Percentiles rank a stretch among this genome's conserved stretches.
These are phyloP conservation scores for Phlebiopsis gigantea DNA, from an alignment of 768 basidiomycete genomes.

Conservation along the genomic window DNA sequence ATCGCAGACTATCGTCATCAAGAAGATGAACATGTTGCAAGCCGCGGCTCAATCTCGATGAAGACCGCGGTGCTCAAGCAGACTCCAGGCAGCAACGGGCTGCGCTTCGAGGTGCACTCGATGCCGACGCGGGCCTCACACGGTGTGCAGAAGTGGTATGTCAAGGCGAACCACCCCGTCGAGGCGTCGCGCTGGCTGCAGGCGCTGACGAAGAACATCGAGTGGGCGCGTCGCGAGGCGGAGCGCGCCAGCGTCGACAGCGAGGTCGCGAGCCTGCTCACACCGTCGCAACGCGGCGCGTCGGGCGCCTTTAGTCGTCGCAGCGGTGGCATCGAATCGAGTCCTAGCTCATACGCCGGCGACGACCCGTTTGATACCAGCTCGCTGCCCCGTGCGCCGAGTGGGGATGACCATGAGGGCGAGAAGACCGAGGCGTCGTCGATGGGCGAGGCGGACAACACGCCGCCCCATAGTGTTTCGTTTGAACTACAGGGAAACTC, in stretches of 20 bases:
- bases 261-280: slow-evolving; percentile 29
- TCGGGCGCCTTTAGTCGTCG: slow-evolving; percentile 4
- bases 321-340: slow-evolving; percentile 13
- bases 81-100: slow-evolving; percentile 46
- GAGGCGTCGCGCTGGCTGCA: slow-evolving; percentile 88
- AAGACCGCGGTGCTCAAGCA: slow-evolving; percentile 64
- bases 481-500: slow-evolving; percentile 71
- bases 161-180: slow-evolving; percentile 82
- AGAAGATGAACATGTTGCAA: slow-evolving; percentile 83
- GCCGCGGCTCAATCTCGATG: slow-evolving; percentile 86
- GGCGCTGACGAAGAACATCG: slow-evolving; percentile 67
- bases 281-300: slow-evolving; percentile 12
- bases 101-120: slow-evolving; percentile 81
- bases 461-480: slow-evolving; percentile 51
- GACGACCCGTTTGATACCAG: slow-evolving; percentile 15
- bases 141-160: slow-evolving; percentile 68
- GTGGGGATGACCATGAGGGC: slow-evolving; percentile 26
- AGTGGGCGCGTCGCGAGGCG: slow-evolving; percentile 51
- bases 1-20: slow-evolving; percentile 73
- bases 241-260: slow-evolving; percentile 44
- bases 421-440: slow-evolving; percentile 43
- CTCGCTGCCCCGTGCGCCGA: slow-evolving; percentile 3
- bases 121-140: slow-evolving; percentile 43
- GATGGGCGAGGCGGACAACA: slow-evolving; percentile 32
- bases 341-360: slow-evolving; percentile 22